A percentile compares a stretch with the other conserved stretches of the same genome.
Conservation (phyloP, 1,284 basidiomycete genomes). For the Cryptococcus hybrid region DNA sequence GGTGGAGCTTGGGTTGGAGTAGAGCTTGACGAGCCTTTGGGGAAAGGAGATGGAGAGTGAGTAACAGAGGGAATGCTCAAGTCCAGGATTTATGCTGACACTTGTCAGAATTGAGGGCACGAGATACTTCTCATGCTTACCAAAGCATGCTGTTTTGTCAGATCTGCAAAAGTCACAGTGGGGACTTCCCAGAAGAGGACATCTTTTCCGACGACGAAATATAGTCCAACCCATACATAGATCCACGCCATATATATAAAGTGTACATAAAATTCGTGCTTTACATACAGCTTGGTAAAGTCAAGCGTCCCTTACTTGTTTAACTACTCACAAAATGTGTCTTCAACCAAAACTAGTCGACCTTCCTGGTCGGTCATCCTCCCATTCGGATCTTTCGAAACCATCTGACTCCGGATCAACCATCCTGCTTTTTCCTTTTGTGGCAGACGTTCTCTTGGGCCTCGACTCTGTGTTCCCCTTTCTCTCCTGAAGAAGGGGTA, state of each 20-base stretch:
- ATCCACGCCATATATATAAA: background rate
- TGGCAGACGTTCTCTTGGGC: background rate
- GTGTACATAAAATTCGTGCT: background rate
- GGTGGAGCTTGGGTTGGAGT: constrained; percentile 78
- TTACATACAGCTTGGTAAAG: background rate
- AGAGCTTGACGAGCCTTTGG: constrained; percentile 93
- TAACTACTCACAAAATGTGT: no score
- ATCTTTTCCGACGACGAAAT: constrained; percentile 62
- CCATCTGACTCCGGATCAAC: background rate
- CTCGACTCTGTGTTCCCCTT: background rate
- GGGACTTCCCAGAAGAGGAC: constrained; percentile 82
- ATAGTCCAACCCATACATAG: constrained; percentile 61
- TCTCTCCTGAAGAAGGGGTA: background rate
- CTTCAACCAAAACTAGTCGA: background rate
- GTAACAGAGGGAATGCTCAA: constrained; percentile 35
- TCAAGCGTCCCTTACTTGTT: background rate
- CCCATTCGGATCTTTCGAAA: no score
- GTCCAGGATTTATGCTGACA: background rate
- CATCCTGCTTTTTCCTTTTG: background rate
- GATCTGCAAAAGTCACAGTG: constrained; percentile 74
- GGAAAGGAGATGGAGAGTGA: constrained; percentile 93
- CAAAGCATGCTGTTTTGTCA: constrained; percentile 79
- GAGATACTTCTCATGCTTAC: constrained; percentile 75
- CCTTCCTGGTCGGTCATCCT: background rate
- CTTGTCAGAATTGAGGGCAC: constrained; percentile 71